Percentiles rank a stretch among this genome's conserved stretches.
phyloP scores from a whole-genome alignment of 192 early-diverging fungal genomes.

The Phycomyces blakesleeanus region DNA sequence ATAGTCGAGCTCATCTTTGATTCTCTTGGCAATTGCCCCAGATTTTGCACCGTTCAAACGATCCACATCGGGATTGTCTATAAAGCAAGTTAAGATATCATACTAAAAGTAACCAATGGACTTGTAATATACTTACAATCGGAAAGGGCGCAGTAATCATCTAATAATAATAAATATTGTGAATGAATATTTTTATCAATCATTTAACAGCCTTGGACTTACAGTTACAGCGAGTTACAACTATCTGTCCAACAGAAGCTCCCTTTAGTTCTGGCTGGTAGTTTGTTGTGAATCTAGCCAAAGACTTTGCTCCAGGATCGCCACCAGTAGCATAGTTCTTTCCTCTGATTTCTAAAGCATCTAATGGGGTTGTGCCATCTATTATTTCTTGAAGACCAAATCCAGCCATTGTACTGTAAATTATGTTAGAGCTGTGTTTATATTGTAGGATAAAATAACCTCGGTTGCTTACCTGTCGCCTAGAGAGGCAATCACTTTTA shows the following conservation, averaged over 20 bases:
- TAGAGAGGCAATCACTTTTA: constrained; percentile 49
- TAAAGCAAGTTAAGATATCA: too few species aligned
- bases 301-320: constrained; percentile 36
- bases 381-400: constrained; percentile 21
- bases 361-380: too few species aligned
- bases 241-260: constrained; percentile 37
- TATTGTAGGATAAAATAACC: background rate
- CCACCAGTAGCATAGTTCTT: constrained; percentile 49
- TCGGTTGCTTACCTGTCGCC: constrained; percentile 36
- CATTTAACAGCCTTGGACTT: constrained; percentile 1
- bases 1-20: constrained; percentile 43
- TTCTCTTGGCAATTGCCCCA: constrained; percentile 43
- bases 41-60: constrained; percentile 49
- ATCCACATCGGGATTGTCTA: constrained; percentile 15
- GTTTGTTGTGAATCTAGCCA: constrained; percentile 42
- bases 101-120: too few species aligned
- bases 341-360: constrained; percentile 35
- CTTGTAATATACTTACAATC: too few species aligned
- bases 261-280: constrained; percentile 40
- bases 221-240: constrained; percentile 17
- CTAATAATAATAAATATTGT: background rate
- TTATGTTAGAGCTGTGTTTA: too few species aligned
- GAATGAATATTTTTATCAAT: background rate
- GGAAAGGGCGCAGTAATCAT: too few species aligned
- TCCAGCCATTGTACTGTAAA: constrained; percentile 48